Evolutionary conservation across 2,329 filamentous ascomycete genomes (phyloP).

Genomic region (Paraphaeosphaeria minitans): DNA sequence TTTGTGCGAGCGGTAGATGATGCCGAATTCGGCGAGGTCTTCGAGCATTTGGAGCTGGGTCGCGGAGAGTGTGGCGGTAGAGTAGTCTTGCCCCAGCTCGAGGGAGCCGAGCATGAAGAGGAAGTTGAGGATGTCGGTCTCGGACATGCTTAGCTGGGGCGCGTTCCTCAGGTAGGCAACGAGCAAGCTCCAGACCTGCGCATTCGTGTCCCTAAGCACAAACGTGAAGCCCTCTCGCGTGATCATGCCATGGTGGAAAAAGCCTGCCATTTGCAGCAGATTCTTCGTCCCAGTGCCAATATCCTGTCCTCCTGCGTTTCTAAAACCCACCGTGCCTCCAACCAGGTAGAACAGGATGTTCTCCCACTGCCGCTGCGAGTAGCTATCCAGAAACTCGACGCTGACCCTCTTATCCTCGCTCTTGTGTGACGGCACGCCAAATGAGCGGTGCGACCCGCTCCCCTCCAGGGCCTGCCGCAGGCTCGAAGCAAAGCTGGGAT

Average conservation of each 20-base stretch:
- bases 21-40: constrained; percentile 87
- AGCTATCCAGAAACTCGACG: constrained; percentile 77
- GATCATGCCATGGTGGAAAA: constrained; percentile 70
- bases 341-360: constrained; percentile 96
- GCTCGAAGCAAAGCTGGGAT: constrained; percentile 80
- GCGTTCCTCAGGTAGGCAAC: constrained; percentile 91
- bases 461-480: constrained; percentile 87
- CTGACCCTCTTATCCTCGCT: constrained; percentile 68
- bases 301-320: constrained; percentile 54
- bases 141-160: constrained; percentile 73
- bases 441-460: constrained; percentile 82
- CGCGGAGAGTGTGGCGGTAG: constrained; percentile 79
- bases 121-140: constrained; percentile 93
- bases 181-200: constrained; percentile 94
- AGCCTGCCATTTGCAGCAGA: constrained; percentile 76
- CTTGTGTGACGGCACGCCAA: constrained; percentile 80
- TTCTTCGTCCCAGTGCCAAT: constrained; percentile 73
- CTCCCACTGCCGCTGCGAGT: constrained; percentile 91
- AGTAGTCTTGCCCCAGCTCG: constrained; percentile 89
- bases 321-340: constrained; percentile 64
- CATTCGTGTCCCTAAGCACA: constrained; percentile 90
- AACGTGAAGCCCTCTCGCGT: constrained; percentile 95
- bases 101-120: constrained; percentile 94
- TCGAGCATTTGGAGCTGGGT: constrained; percentile 88
- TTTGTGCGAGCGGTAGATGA: constrained; percentile 70